Base-by-base conservation (phyloP, 2,329 filamentous ascomycete species). In the Aulographum hederae region DNA sequence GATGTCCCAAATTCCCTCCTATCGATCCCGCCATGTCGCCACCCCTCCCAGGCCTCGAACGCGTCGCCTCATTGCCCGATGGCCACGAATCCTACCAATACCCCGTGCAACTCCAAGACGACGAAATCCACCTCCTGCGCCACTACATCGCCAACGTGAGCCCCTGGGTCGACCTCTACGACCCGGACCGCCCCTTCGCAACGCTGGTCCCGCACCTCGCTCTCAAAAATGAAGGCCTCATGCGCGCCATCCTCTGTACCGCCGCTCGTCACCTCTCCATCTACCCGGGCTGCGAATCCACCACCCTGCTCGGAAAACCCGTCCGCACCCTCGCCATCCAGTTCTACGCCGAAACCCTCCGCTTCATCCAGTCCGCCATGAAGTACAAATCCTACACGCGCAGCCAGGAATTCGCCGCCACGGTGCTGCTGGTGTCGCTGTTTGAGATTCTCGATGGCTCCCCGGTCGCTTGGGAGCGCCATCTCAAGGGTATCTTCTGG, bases 401-500 rank as follows among this genome's bases (percentile, higher is more conserved):
- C 29, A 69, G 64, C 18, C 56, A 57, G 10, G 70, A 75, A 41
- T 52, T 76, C 0, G 56, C 73, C 18, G 63, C 65, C 0, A 75
- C 69, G 0, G 62, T 67, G 0, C 50, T 74, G 1, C 56, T 73
- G 12, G 66, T 75, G 18, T 71, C 66, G 10, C 68, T 67, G 0
- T 75, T 74, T 39, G 70, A 75, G 46, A 75, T 75, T 70, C 61
- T 74, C n/a, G 65, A 71, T 32, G 64, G 61, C 3, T 61, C 61
- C 4, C 58, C 61, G 13, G 46, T 64, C 46, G 61, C 58, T 28
- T 75, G 71, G 70, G 65, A 74, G 37, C 53, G 67, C 2, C 70
- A 76, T 42, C 52, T 75, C 0, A 67, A 73, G 41, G 70, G 70
- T 0, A 67, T 73, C 1, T 76, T 74, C 39, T 73, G 69, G 65